Evolutionary conservation across 1,139 yeast species (phyloP).

Genomic region (Yamadazyma trypodendri): DNA sequence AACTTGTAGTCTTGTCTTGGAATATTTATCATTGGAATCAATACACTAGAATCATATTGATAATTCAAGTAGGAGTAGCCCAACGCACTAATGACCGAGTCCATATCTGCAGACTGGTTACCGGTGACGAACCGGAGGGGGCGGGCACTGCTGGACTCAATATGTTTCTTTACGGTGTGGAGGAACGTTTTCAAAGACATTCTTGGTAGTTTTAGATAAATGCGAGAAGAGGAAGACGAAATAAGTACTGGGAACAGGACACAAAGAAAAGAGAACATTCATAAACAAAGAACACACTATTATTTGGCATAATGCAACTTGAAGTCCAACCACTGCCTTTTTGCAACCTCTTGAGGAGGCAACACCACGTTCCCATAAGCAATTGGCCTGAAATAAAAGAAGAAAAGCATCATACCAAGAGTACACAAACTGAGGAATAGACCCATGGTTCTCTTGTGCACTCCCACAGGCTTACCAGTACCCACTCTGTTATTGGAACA

Average conservation of each 20-base stretch:
- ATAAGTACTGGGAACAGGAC: too few species aligned
- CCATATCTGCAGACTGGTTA: slow-evolving; percentile 83
- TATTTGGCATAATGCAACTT: slow-evolving; percentile 82
- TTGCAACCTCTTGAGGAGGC: slow-evolving; percentile 59
- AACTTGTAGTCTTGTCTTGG: slow-evolving; percentile 62
- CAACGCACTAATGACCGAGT: slow-evolving; percentile 77
- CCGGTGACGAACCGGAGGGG: slow-evolving; percentile 64
- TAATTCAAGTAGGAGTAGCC: slow-evolving; percentile 61
- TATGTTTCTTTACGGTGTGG: slow-evolving; percentile 9
- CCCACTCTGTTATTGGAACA: slow-evolving; percentile 54
- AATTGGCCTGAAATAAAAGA: slow-evolving; percentile 75
- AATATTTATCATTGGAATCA: slow-evolving; percentile 73
- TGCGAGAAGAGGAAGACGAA: too few species aligned
- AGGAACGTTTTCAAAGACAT: slow-evolving; percentile 16
- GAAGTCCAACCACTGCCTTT: slow-evolving; percentile 81
- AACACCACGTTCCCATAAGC: slow-evolving; percentile 79
- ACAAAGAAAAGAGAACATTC: too few species aligned
- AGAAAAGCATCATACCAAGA: slow-evolving; percentile 57
- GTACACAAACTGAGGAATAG: slow-evolving; percentile 42
- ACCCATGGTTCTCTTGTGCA: slow-evolving; percentile 26
- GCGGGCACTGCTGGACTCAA: slow-evolving; percentile 4
- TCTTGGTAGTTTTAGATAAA: too few species aligned
- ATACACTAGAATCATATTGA: slow-evolving; percentile 16
- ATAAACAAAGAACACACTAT: too few species aligned
- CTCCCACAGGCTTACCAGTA: slow-evolving; percentile 18